Percentiles rank a stretch among this genome's conserved stretches.
Evolutionary conservation across 129 eudicot species (phyloP).

Genomic region (Logfia minima): DNA sequence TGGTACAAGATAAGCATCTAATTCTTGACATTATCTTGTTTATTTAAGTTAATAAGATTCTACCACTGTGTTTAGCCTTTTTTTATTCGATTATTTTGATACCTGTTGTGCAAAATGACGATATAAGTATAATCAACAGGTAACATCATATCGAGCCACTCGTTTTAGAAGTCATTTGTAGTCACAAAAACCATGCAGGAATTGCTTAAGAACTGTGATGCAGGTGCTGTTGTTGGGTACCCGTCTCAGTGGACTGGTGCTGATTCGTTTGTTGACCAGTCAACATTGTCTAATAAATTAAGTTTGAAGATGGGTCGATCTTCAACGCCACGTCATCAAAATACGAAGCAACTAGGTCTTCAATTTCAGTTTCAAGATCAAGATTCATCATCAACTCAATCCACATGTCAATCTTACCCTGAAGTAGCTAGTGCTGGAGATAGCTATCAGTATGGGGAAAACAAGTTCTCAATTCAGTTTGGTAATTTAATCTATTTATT

Average conservation of each 20-base stretch:
- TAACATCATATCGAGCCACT: not conserved
- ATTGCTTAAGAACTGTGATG: slow-evolving; percentile 37
- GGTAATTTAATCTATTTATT: slow-evolving; percentile 30
- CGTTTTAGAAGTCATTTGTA: not conserved
- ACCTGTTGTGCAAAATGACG: not conserved
- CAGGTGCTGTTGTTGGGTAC: slow-evolving; percentile 28
- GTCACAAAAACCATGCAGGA: slow-evolving; percentile 38
- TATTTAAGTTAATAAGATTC: slow-evolving; percentile 20
- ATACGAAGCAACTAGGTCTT: slow-evolving; percentile 39
- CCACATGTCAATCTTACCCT: slow-evolving; percentile 61
- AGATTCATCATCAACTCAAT: slow-evolving; percentile 67
- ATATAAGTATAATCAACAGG: slow-evolving; percentile 21
- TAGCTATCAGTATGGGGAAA: slow-evolving; percentile 36
- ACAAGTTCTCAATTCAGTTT: slow-evolving; percentile 28
- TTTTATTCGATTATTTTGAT: not conserved
- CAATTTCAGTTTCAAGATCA: slow-evolving; percentile 58
- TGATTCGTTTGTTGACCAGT: slow-evolving; percentile 47
- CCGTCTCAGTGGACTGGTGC: slow-evolving; percentile 43
- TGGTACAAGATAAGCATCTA: slow-evolving; percentile 40
- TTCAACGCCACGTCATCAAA: slow-evolving; percentile 36
- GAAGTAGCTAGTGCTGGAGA: slow-evolving; percentile 54
- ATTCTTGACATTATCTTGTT: slow-evolving; percentile 28
- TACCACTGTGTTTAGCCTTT: slow-evolving; percentile 18
- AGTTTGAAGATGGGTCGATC: slow-evolving; percentile 51
- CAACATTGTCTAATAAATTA: slow-evolving; percentile 49